Base-by-base conservation (phyloP, 148 eudicot species). In the Camellia sinensis region DNA sequence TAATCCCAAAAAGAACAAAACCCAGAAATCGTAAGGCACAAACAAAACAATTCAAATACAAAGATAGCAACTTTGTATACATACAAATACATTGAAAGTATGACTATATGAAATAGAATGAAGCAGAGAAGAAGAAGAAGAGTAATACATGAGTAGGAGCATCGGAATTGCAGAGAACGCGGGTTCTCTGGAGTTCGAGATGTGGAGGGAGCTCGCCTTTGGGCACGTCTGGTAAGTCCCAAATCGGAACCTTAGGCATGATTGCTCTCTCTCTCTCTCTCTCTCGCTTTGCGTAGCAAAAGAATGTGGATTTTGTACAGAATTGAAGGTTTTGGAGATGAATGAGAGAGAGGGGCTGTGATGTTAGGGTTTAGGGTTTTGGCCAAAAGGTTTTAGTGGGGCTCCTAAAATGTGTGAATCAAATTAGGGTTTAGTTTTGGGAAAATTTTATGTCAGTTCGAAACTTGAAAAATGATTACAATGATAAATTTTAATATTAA, bases 141-240 rank as follows among this genome's bases (percentile, higher is more conserved):
- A 60, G 65, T 4, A 66, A 4, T 84, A 93, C 97, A 82, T 93
- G 85, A 68, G 80, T 85, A 5, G 97, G 95, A 67, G 97, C 97
- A 73, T 91, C 95, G 18, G 74, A 59, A 74, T 84, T 89, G 84
- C 95, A 91, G 81, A 84, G 63, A 74, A 91, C 97, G 8, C 97
- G 95, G 79, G 97, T 90, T 74, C 90, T 86, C 83, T 91, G 92
- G 5, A 89, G 89, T 77, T 90, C 83, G 9, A 93, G 59, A 87
- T 93, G 97, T 18, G 89, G 87, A 3, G 97, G 97, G 21, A 93
- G 86, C 78, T 82, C 43, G 0, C 85, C 87, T 75, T 80, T 74
- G 29, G 87, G 87, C 15, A 84, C 80, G 74, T 84, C 89, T 0
- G 89, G 89, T 83, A 87, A 82, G 41, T 87, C 87, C 87, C 86